Percentiles rank a stretch among this genome's conserved stretches.
Evolutionary conservation across 352 stramenopile species (phyloP).

Genomic region (Pythium inflatum): DNA sequence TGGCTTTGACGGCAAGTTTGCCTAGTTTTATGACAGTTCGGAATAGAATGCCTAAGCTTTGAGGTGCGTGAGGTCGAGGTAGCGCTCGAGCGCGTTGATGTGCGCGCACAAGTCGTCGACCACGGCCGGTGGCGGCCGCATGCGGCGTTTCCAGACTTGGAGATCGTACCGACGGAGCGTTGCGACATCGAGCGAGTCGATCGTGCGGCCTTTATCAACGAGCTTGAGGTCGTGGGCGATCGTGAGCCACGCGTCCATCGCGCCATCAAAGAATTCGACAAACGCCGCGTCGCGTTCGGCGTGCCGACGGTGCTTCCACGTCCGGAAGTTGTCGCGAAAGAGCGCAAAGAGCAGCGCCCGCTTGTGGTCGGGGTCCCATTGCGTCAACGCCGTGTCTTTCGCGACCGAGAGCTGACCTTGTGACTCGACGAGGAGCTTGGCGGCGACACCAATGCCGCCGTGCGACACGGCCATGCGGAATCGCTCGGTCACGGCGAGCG

Average conservation of each 20-base stretch:
- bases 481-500: slow-evolving; percentile 42
- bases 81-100: slow-evolving; percentile 61
- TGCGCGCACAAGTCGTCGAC: slow-evolving; percentile 73
- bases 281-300: slow-evolving; percentile 39
- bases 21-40: slow-evolving; percentile 25
- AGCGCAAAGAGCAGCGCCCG: slow-evolving; percentile 46
- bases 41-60: slow-evolving; percentile 41
- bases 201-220: slow-evolving; percentile 21
- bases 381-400: slow-evolving; percentile 32
- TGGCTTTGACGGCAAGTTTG: slow-evolving; percentile 97
- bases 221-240: slow-evolving; percentile 58
- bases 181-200: slow-evolving; percentile 21
- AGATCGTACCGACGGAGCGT: slow-evolving; percentile 60
- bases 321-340: slow-evolving; percentile 51
- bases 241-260: slow-evolving; percentile 65
- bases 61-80: slow-evolving; percentile 58
- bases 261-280: slow-evolving; percentile 63
- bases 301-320: slow-evolving; percentile 36
- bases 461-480: slow-evolving; percentile 51
- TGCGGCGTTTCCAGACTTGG: slow-evolving; percentile 69
- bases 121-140: slow-evolving; percentile 48
- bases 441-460: slow-evolving; percentile 49
- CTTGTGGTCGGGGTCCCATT: slow-evolving; percentile 57
- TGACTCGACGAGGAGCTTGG: slow-evolving; percentile 43
- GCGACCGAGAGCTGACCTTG: slow-evolving; percentile 38